A percentile compares a stretch with the other conserved stretches of the same genome.
These are phyloP conservation scores for Phialophora tarda DNA, from an alignment of 2,329 filamentous ascomycete species.

Conservation along the genomic window DNA sequence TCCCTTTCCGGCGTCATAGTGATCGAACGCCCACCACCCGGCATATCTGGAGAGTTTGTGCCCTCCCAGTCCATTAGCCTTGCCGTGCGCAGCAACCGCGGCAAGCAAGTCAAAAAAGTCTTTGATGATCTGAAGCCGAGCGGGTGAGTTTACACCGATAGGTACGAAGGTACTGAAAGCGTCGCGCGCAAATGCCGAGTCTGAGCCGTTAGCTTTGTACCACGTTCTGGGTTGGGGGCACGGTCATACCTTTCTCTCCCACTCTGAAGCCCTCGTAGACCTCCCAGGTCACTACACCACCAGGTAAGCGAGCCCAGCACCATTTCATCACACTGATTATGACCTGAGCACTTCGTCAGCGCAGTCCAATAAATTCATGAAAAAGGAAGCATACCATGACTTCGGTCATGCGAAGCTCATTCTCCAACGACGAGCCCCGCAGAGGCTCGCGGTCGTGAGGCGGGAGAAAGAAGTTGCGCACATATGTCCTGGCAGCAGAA, in stretches of 20 bases:
- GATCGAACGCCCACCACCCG: conserved; percentile 98
- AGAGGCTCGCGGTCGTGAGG: conserved; percentile 64
- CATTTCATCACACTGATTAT: conserved; percentile 94
- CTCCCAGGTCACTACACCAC: conserved; percentile 95
- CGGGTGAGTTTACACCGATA: conserved; percentile 84
- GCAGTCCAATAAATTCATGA: conserved; percentile 5
- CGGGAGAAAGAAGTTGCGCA: conserved; percentile 87
- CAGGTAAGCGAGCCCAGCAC: conserved; percentile 93
- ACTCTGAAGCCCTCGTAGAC: conserved; percentile 95
- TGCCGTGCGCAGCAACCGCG: conserved; percentile 89
- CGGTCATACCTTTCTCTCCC: conserved; percentile 78
- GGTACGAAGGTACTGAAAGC: conserved; percentile 97
- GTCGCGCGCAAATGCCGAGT: conserved; percentile 88
- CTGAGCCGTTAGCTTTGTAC: conserved; percentile 54
- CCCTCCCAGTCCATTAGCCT: conserved; percentile 89
- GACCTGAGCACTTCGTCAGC: conserved; percentile 62
- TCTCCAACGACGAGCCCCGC: conserved; percentile 72
- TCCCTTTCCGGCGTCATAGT: conserved; percentile 81
- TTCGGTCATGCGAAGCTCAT: conserved; percentile 90
- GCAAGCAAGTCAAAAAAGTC: conserved; percentile 95
- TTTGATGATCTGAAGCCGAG: conserved; percentile 86
- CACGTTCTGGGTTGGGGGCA: conserved; percentile 18
- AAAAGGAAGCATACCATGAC: conserved; percentile 71
- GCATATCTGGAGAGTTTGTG: conserved; percentile 93
- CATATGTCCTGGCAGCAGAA: conserved; percentile 86